These are phyloP conservation scores for Sporodiniella umbellata DNA, from an alignment of 371 early-diverging fungal species.

Conservation along the genomic window DNA sequence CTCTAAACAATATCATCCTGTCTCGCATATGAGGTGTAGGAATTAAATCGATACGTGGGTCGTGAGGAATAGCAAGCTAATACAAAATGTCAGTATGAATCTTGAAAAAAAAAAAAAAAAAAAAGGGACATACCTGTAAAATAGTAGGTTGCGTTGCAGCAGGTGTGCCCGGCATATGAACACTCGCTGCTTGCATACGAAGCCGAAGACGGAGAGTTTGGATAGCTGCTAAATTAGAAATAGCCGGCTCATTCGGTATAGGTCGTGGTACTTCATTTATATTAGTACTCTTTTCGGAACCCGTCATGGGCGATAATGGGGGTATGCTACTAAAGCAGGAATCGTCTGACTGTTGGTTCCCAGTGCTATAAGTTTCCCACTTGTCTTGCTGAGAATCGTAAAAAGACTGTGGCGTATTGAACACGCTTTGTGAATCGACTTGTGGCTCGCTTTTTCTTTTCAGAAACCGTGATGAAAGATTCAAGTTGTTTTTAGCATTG, in stretches of 20 bases:
- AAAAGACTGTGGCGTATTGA: not conserved
- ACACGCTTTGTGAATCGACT: not conserved
- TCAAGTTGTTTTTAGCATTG: constrained; percentile 28
- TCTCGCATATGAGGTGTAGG: constrained; percentile 61
- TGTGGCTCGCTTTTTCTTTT: not conserved
- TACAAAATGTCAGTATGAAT: not conserved
- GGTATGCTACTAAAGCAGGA: constrained; percentile 7
- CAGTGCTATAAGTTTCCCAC: not conserved
- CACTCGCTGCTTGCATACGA: constrained; percentile 32
- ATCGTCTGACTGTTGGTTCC: not conserved
- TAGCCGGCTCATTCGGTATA: constrained; percentile 16
- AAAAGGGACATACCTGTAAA: constrained; percentile 15
- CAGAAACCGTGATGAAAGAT: not conserved
- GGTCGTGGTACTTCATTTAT: constrained; percentile 4
- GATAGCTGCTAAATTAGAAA: constrained; percentile 39
- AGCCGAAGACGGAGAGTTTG: constrained; percentile 41
- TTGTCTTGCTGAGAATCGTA: not conserved
- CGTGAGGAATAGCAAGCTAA: constrained; percentile 53
- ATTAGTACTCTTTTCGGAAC: constrained; percentile 1
- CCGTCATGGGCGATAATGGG: constrained; percentile 17
- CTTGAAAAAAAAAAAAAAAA: no score
- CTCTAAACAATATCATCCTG: constrained; percentile 57
- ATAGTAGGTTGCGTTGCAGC: constrained; percentile 39
- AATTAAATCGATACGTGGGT: constrained; percentile 57
- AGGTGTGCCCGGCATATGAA: constrained; percentile 23